A percentile compares a stretch with the other conserved stretches of the same genome.
These are phyloP conservation scores for Jatropha podagrica DNA, from an alignment of 441 rosid genomes.

Conservation along the genomic window DNA sequence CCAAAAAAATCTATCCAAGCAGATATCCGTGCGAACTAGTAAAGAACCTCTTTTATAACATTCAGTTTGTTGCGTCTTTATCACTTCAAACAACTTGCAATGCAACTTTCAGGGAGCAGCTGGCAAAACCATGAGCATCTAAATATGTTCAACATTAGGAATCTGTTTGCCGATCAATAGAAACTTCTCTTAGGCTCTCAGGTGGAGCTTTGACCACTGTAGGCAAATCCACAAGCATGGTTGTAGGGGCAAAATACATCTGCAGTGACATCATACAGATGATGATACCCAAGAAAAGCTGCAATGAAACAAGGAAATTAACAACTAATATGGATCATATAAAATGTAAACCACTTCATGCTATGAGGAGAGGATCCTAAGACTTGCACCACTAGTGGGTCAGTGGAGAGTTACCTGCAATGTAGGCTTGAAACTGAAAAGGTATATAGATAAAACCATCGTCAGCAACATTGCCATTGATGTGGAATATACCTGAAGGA, in stretches of 20 bases:
- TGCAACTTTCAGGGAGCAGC: background rate
- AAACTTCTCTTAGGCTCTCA: constrained; percentile 50
- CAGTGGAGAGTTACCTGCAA: constrained; percentile 48
- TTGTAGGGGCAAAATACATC: constrained; percentile 80
- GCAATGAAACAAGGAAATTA: constrained; percentile 27
- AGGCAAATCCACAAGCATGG: constrained; percentile 59
- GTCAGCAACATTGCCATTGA: constrained; percentile 89
- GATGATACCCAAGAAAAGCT: constrained; percentile 78
- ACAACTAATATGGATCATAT: background rate
- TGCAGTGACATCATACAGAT: constrained; percentile 87
- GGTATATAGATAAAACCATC: constrained; percentile 65
- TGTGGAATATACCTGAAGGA: constrained; percentile 72
- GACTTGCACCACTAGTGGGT: background rate
- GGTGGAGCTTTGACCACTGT: constrained; percentile 37
- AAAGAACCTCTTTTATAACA: background rate
- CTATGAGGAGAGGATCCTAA: background rate
- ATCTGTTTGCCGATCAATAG: constrained; percentile 46
- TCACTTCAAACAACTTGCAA: background rate
- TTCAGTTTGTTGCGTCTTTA: background rate
- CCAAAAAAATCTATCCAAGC: background rate
- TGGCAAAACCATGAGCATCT: constrained; percentile 7
- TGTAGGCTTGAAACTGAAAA: constrained; percentile 64
- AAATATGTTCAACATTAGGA: constrained; percentile 37
- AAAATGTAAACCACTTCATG: background rate
- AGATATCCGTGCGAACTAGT: background rate